Percentiles rank a stretch among this genome's conserved stretches.
These are phyloP conservation scores for Epichloe coenophiala DNA, from an alignment of 2,329 filamentous ascomycete genomes.

Conservation along the genomic window DNA sequence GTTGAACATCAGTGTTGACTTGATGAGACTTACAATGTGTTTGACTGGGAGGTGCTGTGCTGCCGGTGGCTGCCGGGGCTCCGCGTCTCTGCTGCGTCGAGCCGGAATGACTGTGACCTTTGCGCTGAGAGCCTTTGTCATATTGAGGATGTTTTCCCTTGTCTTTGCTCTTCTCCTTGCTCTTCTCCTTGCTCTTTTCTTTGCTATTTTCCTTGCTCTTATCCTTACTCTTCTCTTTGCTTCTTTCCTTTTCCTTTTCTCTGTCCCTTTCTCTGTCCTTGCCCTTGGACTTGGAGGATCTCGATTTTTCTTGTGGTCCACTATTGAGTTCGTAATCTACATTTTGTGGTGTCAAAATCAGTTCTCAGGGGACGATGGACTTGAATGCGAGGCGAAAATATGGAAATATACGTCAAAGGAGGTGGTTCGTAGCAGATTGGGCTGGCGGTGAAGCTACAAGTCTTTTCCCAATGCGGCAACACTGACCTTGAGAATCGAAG, in stretches of 20 bases:
- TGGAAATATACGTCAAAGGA: not conserved
- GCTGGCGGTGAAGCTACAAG: not conserved
- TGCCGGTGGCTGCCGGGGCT: not conserved
- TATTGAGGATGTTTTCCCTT: not conserved
- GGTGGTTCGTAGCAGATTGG: not conserved
- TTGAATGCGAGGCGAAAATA: not conserved
- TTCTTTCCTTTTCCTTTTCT: not conserved
- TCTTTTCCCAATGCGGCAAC: not conserved
- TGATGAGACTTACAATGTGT: not conserved
- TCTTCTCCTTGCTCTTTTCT: not conserved
- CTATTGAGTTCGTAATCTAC: conserved; percentile 2
- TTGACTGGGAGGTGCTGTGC: not conserved
- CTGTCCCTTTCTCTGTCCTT: not conserved
- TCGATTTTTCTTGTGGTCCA: not conserved
- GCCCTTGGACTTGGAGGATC: not conserved
- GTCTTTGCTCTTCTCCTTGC: not conserved
- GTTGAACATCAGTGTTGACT: not conserved
- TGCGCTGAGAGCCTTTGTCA: not conserved
- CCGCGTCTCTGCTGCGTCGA: not conserved
- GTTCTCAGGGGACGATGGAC: too few relatives aligned
- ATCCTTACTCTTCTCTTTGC: not conserved
- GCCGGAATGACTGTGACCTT: not conserved
- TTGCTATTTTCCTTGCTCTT: not conserved
- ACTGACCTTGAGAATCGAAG: conserved; percentile 2
- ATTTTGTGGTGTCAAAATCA: not conserved